Evolutionary conservation across 352 stramenopile species (phyloP).

Genomic region (Globisporangium nodosum): DNA sequence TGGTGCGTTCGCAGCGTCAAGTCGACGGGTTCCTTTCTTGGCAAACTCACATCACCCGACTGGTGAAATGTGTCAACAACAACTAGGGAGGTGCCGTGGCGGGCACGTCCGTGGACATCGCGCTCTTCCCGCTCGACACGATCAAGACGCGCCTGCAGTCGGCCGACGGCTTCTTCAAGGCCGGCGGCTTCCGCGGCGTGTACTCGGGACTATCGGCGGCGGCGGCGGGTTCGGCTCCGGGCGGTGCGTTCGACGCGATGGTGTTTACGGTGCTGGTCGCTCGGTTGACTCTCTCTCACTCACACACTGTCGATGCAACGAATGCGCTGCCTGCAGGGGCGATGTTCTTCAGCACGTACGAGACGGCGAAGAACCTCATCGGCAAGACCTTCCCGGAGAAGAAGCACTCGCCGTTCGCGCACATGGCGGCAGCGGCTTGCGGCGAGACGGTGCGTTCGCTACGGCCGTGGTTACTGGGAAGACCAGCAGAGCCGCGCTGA

Average conservation of each 20-base stretch:
- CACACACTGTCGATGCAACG: background rate
- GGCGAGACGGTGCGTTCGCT: conserved; percentile 85
- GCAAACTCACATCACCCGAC: too few relatives aligned
- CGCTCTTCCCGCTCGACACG: conserved; percentile 98
- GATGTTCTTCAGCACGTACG: conserved; percentile 89
- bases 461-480: background rate
- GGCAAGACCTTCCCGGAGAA: conserved; percentile 43
- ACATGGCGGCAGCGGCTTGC: conserved; percentile 94
- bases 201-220: conserved; percentile 91
- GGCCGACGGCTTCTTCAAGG: conserved; percentile 95
- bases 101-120: conserved; percentile 96
- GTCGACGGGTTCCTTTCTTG: too few relatives aligned
- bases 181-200: conserved; percentile 93
- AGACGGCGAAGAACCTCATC: conserved; percentile 84
- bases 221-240: conserved; percentile 88
- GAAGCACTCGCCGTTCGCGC: conserved; percentile 84
- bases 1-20: conserved; percentile 23
- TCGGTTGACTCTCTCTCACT: background rate
- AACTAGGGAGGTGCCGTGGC: conserved; percentile 89
- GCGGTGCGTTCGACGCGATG: conserved; percentile 37
- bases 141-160: conserved; percentile 98
- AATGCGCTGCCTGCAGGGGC: conserved; percentile 34
- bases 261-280: background rate
- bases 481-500: background rate
- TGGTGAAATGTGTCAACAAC: too few relatives aligned